These are phyloP conservation scores for Pseudocercospora crystallina DNA, from an alignment of 2,329 filamentous ascomycete species.

Conservation along the genomic window DNA sequence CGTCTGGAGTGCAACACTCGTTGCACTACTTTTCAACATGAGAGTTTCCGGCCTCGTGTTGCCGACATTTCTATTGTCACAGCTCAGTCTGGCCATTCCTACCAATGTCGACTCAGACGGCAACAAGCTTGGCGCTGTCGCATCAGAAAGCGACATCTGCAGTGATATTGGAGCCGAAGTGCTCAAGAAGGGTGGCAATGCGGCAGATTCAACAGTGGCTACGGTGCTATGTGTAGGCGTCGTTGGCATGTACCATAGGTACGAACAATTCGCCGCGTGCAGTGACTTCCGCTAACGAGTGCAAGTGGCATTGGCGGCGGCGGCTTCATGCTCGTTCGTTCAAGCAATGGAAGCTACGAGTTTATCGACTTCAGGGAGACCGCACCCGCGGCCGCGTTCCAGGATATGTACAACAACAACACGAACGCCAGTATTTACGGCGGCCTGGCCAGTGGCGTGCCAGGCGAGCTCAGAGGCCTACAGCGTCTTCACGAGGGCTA, in stretches of 20 bases:
- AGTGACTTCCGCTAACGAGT: neutral
- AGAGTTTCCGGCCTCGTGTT: constrained; percentile 14
- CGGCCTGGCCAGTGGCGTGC: constrained; percentile 57
- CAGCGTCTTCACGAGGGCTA: constrained; percentile 74
- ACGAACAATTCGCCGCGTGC: constrained; percentile 24
- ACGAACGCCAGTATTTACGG: constrained; percentile 60
- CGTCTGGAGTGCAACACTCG: too few relatives aligned
- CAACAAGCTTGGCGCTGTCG: constrained; percentile 45
- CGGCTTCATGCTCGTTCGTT: constrained; percentile 59
- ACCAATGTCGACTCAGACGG: constrained; percentile 21
- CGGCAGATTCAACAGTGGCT: constrained; percentile 50
- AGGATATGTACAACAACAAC: constrained; percentile 83
- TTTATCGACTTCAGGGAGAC: constrained; percentile 88
- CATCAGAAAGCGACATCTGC: constrained; percentile 39
- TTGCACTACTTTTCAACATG: constrained; percentile 15
- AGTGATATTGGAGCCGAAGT: constrained; percentile 44
- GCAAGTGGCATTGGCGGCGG: constrained; percentile 75
- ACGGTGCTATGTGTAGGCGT: constrained; percentile 50
- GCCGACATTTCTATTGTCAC: constrained; percentile 22
- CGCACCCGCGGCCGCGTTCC: constrained; percentile 75
- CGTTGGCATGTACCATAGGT: constrained; percentile 46
- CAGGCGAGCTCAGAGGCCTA: constrained; percentile 74
- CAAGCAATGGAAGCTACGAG: constrained; percentile 73
- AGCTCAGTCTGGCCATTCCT: constrained; percentile 14
- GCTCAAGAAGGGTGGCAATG: constrained; percentile 52